phyloP scores from a whole-genome alignment of 1,284 basidiomycete genomes.

The Moesziomyces sp. region DNA sequence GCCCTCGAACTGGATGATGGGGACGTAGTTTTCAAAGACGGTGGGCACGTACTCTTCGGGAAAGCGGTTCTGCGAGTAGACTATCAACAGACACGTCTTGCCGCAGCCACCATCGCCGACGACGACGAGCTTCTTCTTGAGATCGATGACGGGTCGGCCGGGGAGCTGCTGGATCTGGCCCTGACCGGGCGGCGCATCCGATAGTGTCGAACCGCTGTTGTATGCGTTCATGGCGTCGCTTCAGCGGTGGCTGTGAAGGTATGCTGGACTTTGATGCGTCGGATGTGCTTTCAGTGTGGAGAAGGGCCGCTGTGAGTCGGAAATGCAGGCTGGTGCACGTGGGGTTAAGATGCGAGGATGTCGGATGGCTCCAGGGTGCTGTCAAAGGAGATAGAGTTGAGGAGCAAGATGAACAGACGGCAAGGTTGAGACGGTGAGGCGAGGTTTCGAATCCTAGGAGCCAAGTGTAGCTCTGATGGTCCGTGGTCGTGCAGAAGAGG shows the following conservation, averaged over 20 bases:
- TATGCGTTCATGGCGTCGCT: conserved; percentile 35
- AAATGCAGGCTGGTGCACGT: background rate
- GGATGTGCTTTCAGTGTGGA: background rate
- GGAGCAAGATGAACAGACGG: too few relatives aligned
- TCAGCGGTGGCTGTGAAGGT: background rate
- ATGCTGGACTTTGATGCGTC: background rate
- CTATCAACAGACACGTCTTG: conserved; percentile 78
- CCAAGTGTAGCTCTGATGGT: background rate
- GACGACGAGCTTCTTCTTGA: conserved; percentile 72
- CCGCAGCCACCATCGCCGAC: conserved; percentile 78
- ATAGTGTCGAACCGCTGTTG: conserved; percentile 45
- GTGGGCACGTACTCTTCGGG: conserved; percentile 96
- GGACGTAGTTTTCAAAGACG: conserved; percentile 89
- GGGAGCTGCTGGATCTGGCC: conserved; percentile 40
- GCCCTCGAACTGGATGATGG: conserved; percentile 88
- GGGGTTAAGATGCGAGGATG: background rate
- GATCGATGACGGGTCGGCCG: conserved; percentile 54
- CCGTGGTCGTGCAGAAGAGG: background rate
- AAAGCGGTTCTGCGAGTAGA: conserved; percentile 96
- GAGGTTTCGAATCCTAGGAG: background rate
- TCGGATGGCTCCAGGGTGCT: too few relatives aligned
- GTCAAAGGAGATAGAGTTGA: too few relatives aligned
- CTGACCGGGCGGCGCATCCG: conserved; percentile 46
- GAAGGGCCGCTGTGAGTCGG: background rate
- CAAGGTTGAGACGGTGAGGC: too few relatives aligned